These are phyloP conservation scores for Saccharomycodes ludwigii DNA, from an alignment of 805 yeast species.

Conservation along the genomic window DNA sequence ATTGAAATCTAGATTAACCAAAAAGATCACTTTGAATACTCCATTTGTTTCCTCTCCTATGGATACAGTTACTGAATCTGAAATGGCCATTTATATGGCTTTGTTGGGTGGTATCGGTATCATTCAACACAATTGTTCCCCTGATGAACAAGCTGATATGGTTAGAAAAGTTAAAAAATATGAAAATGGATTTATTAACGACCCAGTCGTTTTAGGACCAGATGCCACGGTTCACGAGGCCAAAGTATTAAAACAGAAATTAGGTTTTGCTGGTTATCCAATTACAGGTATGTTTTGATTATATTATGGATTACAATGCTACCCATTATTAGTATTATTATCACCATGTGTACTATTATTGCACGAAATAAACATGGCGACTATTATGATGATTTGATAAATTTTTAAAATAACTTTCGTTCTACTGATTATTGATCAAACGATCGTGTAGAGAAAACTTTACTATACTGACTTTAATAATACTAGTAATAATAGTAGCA, in stretches of 20 bases:
- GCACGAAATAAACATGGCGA: no score
- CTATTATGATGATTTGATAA: slow-evolving; percentile 39
- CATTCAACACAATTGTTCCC: slow-evolving; percentile 91
- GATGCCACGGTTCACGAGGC: slow-evolving; percentile 68
- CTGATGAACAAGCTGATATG: slow-evolving; percentile 98
- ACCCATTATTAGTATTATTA: background rate
- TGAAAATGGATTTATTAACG: slow-evolving; percentile 95
- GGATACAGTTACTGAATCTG: slow-evolving; percentile 97
- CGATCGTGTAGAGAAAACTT: slow-evolving; percentile 80
- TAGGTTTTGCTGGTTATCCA: slow-evolving; percentile 96
- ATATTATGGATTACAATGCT: no score
- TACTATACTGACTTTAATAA: slow-evolving; percentile 11
- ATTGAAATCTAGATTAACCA: slow-evolving; percentile 81
- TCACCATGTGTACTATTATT: no score
- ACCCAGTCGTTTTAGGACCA: slow-evolving; percentile 81
- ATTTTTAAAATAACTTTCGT: slow-evolving; percentile 89
- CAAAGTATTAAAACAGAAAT: slow-evolving; percentile 49
- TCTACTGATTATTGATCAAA: slow-evolving; percentile 94
- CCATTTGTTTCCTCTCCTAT: slow-evolving; percentile 97
- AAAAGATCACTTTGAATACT: slow-evolving; percentile 78
- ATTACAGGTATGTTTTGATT: slow-evolving; percentile 97
- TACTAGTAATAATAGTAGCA: slow-evolving; percentile 11
- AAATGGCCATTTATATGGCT: slow-evolving; percentile 98
- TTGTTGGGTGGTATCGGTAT: slow-evolving; percentile 98
- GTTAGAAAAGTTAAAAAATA: slow-evolving; percentile 91